Percentiles rank a stretch among this genome's conserved stretches.
Evolutionary conservation across 371 early-diverging fungal species (phyloP).

Genomic region (Apophysomyces sp.): DNA sequence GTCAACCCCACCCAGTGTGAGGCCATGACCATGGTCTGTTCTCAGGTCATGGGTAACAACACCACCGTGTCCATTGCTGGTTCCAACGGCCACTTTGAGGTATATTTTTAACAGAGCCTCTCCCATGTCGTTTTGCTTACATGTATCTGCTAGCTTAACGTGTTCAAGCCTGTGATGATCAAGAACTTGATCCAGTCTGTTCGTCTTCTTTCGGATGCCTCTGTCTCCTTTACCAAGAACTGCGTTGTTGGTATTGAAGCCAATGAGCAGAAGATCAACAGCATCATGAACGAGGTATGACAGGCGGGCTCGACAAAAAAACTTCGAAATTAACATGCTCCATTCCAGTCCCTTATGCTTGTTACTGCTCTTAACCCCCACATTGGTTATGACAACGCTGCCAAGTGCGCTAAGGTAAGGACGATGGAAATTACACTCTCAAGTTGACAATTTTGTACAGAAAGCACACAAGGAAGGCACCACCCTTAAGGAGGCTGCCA

Average conservation of each 20-base stretch:
- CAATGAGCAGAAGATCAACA: slow-evolving; percentile 72
- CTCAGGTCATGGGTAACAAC: slow-evolving; percentile 90
- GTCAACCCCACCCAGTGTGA: slow-evolving; percentile 94
- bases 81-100: slow-evolving; percentile 87
- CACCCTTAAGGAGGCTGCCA: slow-evolving; percentile 80
- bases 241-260: slow-evolving; percentile 85
- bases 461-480: slow-evolving; percentile 87
- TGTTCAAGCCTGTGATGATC: slow-evolving; percentile 92
- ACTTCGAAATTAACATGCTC: neutral
- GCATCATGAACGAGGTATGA: slow-evolving; percentile 64
- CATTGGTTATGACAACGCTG: slow-evolving; percentile 85
- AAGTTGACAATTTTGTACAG: slow-evolving; percentile 26
- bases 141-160: slow-evolving; percentile 62
- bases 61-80: slow-evolving; percentile 81
- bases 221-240: slow-evolving; percentile 77
- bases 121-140: neutral
- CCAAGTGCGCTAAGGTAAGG: slow-evolving; percentile 64
- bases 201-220: slow-evolving; percentile 77
- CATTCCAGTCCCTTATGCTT: slow-evolving; percentile 71
- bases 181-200: slow-evolving; percentile 82
- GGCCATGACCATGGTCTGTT: slow-evolving; percentile 92
- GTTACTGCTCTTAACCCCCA: slow-evolving; percentile 88
- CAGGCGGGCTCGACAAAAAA: neutral
- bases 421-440: neutral
- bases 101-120: slow-evolving; percentile 3